Base-by-base conservation (phyloP, 306 rosid species). In the Calophaca sinica region DNA sequence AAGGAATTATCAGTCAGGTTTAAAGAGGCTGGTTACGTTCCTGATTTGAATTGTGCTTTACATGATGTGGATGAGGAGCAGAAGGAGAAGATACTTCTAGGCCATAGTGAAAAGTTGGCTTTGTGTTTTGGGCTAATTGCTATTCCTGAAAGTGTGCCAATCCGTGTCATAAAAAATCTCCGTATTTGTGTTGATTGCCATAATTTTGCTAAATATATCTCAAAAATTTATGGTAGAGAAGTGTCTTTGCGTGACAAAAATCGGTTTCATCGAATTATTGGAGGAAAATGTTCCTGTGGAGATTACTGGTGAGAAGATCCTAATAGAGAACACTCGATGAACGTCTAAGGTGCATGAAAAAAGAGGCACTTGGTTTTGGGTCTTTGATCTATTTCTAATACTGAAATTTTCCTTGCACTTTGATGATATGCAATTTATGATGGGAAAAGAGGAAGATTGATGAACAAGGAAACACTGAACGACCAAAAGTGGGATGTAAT, bases 121-220 rank as follows among this genome's bases (percentile, higher is more conserved):
- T 68, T 90, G 88, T 87, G 89, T 61, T 91, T 91, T 75, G 91
- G 96, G 28, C 77, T 94, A 72, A 87, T 94, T 73, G 79, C 91
- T 68, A 77, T 85, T 36, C 62, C 88, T n/a, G 83, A 81, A 79
- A 81, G 85, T 50, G 39, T 15, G 26, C 75, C 90, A 20, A 80
- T 94, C 29, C 94, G 88, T 9, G 87, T 94, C 46, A 86, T 94
- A 35, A 94, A 94, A 73, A 94, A 90, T 65, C 96, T 91, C 31
- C 89, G 96, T 41, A 84, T 91, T 79, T 91, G 98, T 79, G 96
- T 90, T 59, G 98, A 94, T 80, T 91, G 98, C 79, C 97, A 94
- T 76, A 84, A 91, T 50, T 94, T 94, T 72, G 98, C 94, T 29
- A 94, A 91, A 60, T 60, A 86, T 42, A 84, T 91, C 66, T 91